These are phyloP conservation scores for Gastrodia elata DNA, from an alignment of 106 monocot species.

Conservation along the genomic window DNA sequence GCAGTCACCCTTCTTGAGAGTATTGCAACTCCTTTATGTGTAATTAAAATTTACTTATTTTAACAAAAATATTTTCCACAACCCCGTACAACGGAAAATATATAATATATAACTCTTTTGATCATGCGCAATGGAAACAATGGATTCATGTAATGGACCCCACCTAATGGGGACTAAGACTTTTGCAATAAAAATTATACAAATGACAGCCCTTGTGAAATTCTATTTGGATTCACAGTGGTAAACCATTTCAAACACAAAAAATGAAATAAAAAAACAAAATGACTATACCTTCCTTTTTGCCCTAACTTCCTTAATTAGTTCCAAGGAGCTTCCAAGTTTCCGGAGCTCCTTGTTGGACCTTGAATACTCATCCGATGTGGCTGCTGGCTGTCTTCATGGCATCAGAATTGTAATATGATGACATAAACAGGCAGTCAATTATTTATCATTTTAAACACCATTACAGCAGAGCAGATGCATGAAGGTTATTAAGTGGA, in stretches of 20 bases:
- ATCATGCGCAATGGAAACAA: too few species aligned
- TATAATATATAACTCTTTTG: too few species aligned
- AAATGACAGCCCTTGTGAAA: not conserved
- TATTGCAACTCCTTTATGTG: too few species aligned
- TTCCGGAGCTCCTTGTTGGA: conserved; percentile 80
- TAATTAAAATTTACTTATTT: too few species aligned
- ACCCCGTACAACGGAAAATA: too few species aligned
- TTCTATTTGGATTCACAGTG: too few species aligned
- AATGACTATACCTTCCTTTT: conserved; percentile 45
- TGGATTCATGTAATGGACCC: too few species aligned
- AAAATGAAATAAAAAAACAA: not conserved
- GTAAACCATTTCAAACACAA: not conserved
- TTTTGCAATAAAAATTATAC: too few species aligned
- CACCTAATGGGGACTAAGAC: too few species aligned
- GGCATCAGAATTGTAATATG: conserved; percentile 1
- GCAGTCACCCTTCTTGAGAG: too few species aligned
- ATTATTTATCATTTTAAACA: conserved; percentile 6
- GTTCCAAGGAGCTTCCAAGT: conserved; percentile 42
- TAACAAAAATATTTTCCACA: too few species aligned
- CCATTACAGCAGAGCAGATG: not conserved
- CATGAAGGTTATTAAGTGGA: not conserved
- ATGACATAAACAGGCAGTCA: not conserved
- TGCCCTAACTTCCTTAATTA: conserved; percentile 55
- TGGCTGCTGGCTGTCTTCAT: conserved; percentile 67
- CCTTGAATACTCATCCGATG: conserved; percentile 53